phyloP scores from a whole-genome alignment of 2,329 filamentous ascomycete species.

The Fusarium sp. region DNA sequence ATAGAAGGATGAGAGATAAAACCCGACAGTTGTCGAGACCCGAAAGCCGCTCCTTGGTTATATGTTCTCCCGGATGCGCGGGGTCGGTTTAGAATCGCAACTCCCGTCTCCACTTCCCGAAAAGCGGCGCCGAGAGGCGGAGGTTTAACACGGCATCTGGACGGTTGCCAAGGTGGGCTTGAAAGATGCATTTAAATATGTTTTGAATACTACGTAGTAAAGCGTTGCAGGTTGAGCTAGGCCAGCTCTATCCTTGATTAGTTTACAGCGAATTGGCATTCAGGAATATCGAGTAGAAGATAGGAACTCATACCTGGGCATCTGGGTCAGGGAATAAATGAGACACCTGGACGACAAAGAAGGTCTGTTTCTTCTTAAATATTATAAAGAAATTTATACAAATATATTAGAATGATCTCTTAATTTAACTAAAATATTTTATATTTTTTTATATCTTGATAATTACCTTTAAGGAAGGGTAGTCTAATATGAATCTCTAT shows the following conservation, averaged over 20 bases:
- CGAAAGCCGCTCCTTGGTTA: constrained; percentile 37
- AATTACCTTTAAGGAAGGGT: too few relatives aligned
- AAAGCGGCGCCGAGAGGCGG: constrained; percentile 34
- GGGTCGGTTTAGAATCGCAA: constrained; percentile 38
- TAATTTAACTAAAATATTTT: too few relatives aligned
- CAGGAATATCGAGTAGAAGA: background rate
- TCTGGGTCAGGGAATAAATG: too few relatives aligned
- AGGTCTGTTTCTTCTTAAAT: too few relatives aligned
- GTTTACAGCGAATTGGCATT: background rate
- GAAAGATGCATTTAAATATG: background rate
- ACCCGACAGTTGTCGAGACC: background rate
- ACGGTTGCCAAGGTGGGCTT: background rate
- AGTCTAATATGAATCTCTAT: too few relatives aligned
- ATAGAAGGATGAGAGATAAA: background rate
- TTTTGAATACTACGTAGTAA: too few relatives aligned
- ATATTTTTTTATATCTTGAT: too few relatives aligned
- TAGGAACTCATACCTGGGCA: background rate
- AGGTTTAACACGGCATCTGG: constrained; percentile 24
- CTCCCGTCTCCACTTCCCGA: constrained; percentile 45
- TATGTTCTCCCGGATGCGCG: constrained; percentile 43
- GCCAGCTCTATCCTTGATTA: background rate
- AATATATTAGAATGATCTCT: too few relatives aligned
- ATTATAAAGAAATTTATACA: too few relatives aligned
- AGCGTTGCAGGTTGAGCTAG: background rate
- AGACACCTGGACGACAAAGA: too few relatives aligned